Evolutionary conservation across 257 asterid species (phyloP).

Genomic region (Solanum chilense): DNA sequence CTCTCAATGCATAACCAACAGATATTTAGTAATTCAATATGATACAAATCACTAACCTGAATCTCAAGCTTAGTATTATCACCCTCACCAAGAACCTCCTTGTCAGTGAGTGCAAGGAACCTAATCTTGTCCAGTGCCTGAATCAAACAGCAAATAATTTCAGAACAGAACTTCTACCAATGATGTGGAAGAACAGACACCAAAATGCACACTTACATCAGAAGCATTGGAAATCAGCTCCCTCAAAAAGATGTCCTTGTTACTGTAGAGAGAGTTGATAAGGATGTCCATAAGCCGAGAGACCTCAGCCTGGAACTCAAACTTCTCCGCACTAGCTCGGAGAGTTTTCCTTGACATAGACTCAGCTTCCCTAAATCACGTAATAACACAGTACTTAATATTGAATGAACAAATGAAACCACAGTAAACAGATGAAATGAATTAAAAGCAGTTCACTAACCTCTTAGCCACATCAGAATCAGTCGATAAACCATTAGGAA

Average conservation of each 20-base stretch:
- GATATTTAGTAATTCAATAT: not conserved
- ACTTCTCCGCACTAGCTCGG: slow-evolving; percentile 79
- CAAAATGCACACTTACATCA: slow-evolving; percentile 45
- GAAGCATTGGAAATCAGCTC: slow-evolving; percentile 97
- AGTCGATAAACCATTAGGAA: slow-evolving; percentile 75
- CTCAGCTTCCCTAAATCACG: slow-evolving; percentile 61
- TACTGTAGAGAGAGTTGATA: slow-evolving; percentile 94
- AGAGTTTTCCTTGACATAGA: slow-evolving; percentile 66
- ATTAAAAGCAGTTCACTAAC: slow-evolving; percentile 7
- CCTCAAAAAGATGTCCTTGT: slow-evolving; percentile 91
- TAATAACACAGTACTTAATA: not conserved
- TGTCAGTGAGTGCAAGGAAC: slow-evolving; percentile 81
- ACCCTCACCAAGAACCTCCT: slow-evolving; percentile 92
- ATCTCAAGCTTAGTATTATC: slow-evolving; percentile 82
- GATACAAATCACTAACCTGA: slow-evolving; percentile 40
- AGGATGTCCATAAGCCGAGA: slow-evolving; percentile 94
- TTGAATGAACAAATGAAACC: not conserved
- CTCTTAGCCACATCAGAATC: slow-evolving; percentile 86
- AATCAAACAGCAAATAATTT: not conserved
- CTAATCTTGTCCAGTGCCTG: slow-evolving; percentile 95
- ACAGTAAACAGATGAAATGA: not conserved
- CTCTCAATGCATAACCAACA: not conserved
- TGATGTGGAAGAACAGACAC: not conserved
- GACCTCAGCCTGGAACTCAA: slow-evolving; percentile 97
- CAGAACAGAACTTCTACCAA: not conserved